Evolutionary conservation across 805 yeast species (phyloP).

Genomic region (Yarrowia divulgata): DNA sequence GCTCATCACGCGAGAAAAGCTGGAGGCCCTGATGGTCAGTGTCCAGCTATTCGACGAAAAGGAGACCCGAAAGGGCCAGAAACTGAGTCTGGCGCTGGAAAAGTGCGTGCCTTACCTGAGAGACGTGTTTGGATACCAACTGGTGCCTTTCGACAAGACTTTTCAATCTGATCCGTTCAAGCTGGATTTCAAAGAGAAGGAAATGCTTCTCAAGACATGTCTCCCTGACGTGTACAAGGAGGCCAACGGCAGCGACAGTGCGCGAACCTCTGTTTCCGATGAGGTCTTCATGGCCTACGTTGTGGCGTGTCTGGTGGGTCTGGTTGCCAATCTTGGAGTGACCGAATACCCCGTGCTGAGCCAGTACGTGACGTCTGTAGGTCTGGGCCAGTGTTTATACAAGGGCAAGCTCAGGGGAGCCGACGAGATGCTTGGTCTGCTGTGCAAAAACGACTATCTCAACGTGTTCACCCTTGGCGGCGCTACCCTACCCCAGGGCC

Average conservation of each 20-base stretch:
- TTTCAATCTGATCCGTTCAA: not conserved
- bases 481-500: not conserved
- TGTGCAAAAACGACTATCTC: slow-evolving; percentile 8
- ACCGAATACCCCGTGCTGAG: not conserved
- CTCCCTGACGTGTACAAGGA: not conserved
- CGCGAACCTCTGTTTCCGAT: slow-evolving; percentile 12
- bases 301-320: not conserved
- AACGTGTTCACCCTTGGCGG: slow-evolving; percentile 5
- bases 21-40: slow-evolving; percentile 5
- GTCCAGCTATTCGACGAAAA: slow-evolving; percentile 10
- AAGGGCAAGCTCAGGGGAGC: slow-evolving; percentile 11
- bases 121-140: slow-evolving; percentile 8
- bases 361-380: not conserved
- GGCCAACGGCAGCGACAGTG: not conserved
- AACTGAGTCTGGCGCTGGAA: not conserved
- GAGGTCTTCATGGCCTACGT: slow-evolving; percentile 28
- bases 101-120: slow-evolving; percentile 1
- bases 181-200: slow-evolving; percentile 16
- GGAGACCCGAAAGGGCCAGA: slow-evolving; percentile 2
- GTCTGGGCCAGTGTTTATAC: slow-evolving; percentile 17
- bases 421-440: slow-evolving; percentile 10
- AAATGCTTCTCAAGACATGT: not conserved
- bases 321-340: not conserved
- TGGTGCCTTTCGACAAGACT: slow-evolving; percentile 5
- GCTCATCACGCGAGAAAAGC: slow-evolving; percentile 2